A percentile compares a stretch with the other conserved stretches of the same genome.
phyloP scores from a whole-genome alignment of 352 stramenopile species.

The Pythium periplocum region DNA sequence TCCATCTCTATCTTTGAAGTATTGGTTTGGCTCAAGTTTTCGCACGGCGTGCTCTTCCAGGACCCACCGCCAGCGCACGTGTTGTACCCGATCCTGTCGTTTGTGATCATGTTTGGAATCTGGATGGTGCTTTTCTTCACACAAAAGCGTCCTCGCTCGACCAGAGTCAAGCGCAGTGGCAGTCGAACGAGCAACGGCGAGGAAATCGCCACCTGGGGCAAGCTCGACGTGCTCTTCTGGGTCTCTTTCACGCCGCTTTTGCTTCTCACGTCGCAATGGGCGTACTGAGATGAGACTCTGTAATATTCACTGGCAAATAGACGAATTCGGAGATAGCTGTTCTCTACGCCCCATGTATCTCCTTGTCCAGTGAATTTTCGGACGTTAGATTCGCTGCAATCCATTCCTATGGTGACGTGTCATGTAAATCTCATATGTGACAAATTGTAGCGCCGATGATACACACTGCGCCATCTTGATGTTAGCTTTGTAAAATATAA shows the following conservation, averaged over 20 bases:
- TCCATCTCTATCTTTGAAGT: conserved; percentile 75
- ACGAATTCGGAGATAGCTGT: too few relatives aligned
- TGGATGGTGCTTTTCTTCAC: conserved; percentile 79
- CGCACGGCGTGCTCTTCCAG: conserved; percentile 50
- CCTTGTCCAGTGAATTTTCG: too few relatives aligned
- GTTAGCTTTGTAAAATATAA: too few relatives aligned
- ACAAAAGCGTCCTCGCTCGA: conserved; percentile 1
- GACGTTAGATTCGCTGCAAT: too few relatives aligned
- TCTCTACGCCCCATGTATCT: too few relatives aligned
- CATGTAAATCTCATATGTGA: too few relatives aligned
- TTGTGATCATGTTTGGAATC: conserved; percentile 57
- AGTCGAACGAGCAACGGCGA: conserved; percentile 11
- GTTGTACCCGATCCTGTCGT: conserved; percentile 52
- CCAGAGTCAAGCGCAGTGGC: not conserved
- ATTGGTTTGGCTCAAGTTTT: conserved; percentile 83
- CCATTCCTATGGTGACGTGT: too few relatives aligned
- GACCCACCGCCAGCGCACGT: conserved; percentile 49
- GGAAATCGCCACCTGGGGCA: conserved; percentile 40
- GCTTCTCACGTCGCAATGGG: conserved; percentile 79
- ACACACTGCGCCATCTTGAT: too few relatives aligned
- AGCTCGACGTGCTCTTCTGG: conserved; percentile 84
- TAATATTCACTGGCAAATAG: not conserved
- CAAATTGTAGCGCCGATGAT: too few relatives aligned
- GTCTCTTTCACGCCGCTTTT: conserved; percentile 75
- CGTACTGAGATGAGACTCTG: conserved; percentile 32